phyloP scores from a whole-genome alignment of 2,329 filamentous ascomycete species.

The Arthroderma uncinatum region DNA sequence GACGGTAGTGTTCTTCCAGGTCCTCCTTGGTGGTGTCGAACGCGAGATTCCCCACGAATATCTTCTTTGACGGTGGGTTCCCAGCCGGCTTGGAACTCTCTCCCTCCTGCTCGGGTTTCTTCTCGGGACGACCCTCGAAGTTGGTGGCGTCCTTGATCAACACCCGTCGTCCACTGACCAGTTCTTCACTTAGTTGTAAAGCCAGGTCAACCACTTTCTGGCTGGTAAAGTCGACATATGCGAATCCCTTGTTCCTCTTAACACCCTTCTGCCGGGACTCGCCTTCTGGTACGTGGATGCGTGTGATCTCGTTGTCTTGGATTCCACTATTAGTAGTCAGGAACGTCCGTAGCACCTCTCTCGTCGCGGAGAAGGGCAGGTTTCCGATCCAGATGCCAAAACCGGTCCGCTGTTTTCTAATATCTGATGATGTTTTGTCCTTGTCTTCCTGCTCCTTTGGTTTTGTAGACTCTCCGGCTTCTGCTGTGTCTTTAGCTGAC shows the following conservation, averaged over 20 bases:
- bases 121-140: constrained; percentile 79
- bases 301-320: constrained; percentile 61
- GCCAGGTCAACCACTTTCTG: constrained; percentile 60
- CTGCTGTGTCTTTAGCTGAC: constrained; percentile 31
- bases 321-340: constrained; percentile 60
- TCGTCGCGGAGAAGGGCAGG: constrained; percentile 69
- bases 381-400: constrained; percentile 96
- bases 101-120: constrained; percentile 38
- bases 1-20: constrained; percentile 66
- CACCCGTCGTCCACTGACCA: constrained; percentile 63
- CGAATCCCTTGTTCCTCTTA: constrained; percentile 78
- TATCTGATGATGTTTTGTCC: neutral
- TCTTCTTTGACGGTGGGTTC: constrained; percentile 58
- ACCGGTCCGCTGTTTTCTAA: constrained; percentile 51
- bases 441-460: constrained; percentile 12
- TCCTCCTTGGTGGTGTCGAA: constrained; percentile 75
- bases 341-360: constrained; percentile 65
- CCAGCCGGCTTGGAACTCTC: constrained; percentile 20
- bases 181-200: constrained; percentile 73
- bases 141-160: constrained; percentile 88
- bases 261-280: constrained; percentile 40
- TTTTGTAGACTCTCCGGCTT: constrained; percentile 21
- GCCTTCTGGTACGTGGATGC: constrained; percentile 64
- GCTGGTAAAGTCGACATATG: constrained; percentile 82
- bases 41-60: constrained; percentile 85